A percentile compares a stretch with the other conserved stretches of the same genome.
Conservation (phyloP, 1,284 basidiomycete species). For the Apiotrichum gracile region DNA sequence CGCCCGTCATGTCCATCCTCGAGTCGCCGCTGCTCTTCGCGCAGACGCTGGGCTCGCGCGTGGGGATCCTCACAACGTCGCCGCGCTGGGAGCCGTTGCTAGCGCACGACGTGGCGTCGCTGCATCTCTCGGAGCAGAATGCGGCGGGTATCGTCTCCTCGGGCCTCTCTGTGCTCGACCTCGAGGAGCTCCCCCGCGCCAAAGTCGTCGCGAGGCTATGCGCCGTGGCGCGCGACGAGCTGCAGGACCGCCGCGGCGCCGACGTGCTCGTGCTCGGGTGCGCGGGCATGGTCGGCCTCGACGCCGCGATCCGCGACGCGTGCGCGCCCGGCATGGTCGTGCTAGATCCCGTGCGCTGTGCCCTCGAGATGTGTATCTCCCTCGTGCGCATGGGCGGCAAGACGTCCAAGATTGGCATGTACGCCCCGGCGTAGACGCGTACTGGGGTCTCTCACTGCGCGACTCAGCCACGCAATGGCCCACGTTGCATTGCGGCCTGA, state of each 20-base stretch:
- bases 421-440: slow-evolving; percentile 9
- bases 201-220: slow-evolving; percentile 47
- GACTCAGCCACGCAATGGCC: too few relatives aligned
- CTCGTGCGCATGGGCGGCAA: slow-evolving; percentile 22
- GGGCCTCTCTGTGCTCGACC: slow-evolving; percentile 49
- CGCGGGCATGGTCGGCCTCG: slow-evolving; percentile 53
- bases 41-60: slow-evolving; percentile 37
- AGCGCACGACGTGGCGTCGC: slow-evolving; percentile 39
- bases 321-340: slow-evolving; percentile 41
- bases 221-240: slow-evolving; percentile 24
- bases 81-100: slow-evolving; percentile 51
- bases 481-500: too few relatives aligned
- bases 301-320: slow-evolving; percentile 41
- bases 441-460: too few relatives aligned
- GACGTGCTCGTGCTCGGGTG: slow-evolving; percentile 52
- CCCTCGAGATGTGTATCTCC: slow-evolving; percentile 31
- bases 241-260: slow-evolving; percentile 40
- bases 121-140: slow-evolving; percentile 27
- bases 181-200: slow-evolving; percentile 45
- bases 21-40: slow-evolving; percentile 50
- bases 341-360: slow-evolving; percentile 50
- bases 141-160: slow-evolving; percentile 51
- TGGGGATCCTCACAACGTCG: slow-evolving; percentile 54
- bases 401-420: slow-evolving; percentile 31
- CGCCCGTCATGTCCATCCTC: slow-evolving; percentile 52